A percentile compares a stretch with the other conserved stretches of the same genome.
Conservation (phyloP, 129 eudicot genomes). For the Arctium lappa region DNA sequence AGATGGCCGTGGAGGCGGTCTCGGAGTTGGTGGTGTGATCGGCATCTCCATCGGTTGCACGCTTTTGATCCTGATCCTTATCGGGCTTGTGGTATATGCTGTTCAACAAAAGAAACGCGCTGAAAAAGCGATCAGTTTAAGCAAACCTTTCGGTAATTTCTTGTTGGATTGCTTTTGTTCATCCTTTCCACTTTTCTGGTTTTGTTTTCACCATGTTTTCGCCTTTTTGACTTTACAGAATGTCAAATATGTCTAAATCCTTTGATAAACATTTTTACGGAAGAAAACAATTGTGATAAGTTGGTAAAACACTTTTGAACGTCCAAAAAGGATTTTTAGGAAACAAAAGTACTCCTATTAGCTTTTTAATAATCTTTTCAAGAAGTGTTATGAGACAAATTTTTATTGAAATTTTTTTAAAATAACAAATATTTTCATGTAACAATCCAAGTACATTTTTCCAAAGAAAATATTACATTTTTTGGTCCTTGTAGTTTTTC, state of each 20-base stretch:
- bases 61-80: conserved; percentile 55
- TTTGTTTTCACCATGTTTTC: neutral
- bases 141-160: conserved; percentile 80
- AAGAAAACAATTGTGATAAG: too few species aligned
- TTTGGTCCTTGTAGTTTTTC: too few species aligned
- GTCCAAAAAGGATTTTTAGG: neutral
- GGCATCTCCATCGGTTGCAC: conserved; percentile 63
- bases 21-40: conserved; percentile 31
- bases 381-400: too few species aligned
- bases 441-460: too few species aligned
- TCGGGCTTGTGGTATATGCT: conserved; percentile 67
- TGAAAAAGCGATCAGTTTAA: conserved; percentile 70
- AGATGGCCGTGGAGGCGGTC: conserved; percentile 47
- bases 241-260: too few species aligned
- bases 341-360: neutral
- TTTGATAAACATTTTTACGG: too few species aligned
- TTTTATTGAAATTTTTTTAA: too few species aligned
- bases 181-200: neutral
- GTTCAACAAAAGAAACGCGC: conserved; percentile 77
- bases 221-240: neutral
- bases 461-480: too few species aligned
- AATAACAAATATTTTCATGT: too few species aligned
- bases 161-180: neutral
- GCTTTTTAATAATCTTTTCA: neutral
- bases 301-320: too few species aligned